Evolutionary conservation across 2,329 filamentous ascomycete species (phyloP).

Genomic region (Trichoderma sp.): DNA sequence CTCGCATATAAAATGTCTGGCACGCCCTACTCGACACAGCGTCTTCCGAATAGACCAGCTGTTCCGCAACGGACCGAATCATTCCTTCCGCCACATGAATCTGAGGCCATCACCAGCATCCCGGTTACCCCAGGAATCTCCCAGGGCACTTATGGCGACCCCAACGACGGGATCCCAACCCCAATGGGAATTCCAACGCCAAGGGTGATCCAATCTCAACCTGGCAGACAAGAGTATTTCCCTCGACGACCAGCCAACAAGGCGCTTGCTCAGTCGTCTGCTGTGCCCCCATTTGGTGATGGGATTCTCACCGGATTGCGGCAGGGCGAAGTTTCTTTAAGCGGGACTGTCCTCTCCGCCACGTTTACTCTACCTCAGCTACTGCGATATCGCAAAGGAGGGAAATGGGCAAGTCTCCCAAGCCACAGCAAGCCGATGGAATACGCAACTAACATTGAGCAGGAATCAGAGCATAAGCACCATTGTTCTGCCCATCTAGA

Average conservation of each 20-base stretch:
- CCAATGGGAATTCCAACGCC: neutral
- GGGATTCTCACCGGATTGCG: neutral
- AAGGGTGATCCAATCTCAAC: neutral
- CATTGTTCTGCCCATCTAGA: constrained; percentile 90
- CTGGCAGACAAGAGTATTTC: neutral
- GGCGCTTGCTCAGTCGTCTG: neutral
- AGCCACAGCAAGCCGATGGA: neutral
- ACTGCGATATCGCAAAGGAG: constrained; percentile 53
- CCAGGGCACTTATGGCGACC: neutral
- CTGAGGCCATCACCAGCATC: constrained; percentile 8
- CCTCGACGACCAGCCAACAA: neutral
- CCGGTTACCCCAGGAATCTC: constrained; percentile 15
- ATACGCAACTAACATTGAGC: neutral
- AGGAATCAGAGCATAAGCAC: constrained; percentile 50
- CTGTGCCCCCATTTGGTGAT: neutral
- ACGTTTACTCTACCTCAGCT: constrained; percentile 61
- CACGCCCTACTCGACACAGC: neutral
- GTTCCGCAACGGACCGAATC: neutral
- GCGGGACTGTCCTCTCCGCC: constrained; percentile 61
- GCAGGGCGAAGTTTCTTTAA: constrained; percentile 27
- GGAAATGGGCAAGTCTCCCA: constrained; percentile 55
- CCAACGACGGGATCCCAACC: neutral
- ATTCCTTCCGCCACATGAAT: neutral
- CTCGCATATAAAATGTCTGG: neutral
- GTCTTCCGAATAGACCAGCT: neutral